Conservation (phyloP, 2,329 filamentous ascomycete species). For the Trichophaea hybrida region DNA sequence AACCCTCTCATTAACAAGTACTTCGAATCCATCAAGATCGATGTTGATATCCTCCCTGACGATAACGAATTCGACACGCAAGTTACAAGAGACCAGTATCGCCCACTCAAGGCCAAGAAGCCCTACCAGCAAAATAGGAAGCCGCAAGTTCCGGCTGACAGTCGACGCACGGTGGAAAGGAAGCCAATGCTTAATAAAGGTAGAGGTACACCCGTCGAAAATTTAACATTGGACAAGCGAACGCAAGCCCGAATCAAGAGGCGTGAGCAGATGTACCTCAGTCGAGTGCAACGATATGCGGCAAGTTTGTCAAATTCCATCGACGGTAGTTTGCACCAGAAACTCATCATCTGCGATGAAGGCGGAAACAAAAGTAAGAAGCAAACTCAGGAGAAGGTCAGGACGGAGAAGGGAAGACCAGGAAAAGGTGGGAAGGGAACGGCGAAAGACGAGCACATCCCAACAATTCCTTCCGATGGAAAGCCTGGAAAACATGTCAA, state of each 20-base stretch:
- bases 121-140: background rate
- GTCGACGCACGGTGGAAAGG: background rate
- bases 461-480: conserved; percentile 22
- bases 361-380: background rate
- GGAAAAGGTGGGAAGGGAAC: conserved; percentile 20
- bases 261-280: conserved; percentile 50
- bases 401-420: conserved; percentile 26
- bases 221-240: conserved; percentile 4
- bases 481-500: conserved; percentile 16
- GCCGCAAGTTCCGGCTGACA: background rate
- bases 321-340: conserved; percentile 49
- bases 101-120: background rate
- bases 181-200: background rate
- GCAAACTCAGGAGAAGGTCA: conserved; percentile 29
- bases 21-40: conserved; percentile 30
- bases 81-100: too few relatives aligned
- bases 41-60: conserved; percentile 2
- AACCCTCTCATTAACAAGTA: conserved; percentile 37
- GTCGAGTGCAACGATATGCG: conserved; percentile 53
- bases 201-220: too few relatives aligned
- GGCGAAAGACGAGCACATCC: conserved; percentile 30
- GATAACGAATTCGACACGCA: background rate
- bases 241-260: conserved; percentile 25
- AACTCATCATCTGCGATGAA: conserved; percentile 40
- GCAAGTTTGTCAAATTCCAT: conserved; percentile 52